Evolutionary conservation across 1,139 yeast genomes (phyloP), one percentile per base, ranked within the genome.

Genomic region (Eremothecium gossypii): DNA sequence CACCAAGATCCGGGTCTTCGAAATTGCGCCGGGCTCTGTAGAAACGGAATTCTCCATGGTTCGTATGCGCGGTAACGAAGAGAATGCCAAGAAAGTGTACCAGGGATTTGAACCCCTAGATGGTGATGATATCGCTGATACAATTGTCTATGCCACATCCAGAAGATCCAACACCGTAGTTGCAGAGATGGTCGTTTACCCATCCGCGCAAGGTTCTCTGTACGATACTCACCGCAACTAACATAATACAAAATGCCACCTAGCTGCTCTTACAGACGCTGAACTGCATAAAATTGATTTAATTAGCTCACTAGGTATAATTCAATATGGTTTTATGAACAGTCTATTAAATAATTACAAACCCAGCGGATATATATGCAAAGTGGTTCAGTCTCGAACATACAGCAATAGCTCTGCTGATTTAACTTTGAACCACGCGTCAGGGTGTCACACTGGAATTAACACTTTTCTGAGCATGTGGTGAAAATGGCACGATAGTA

Each of bases 11-110:
- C 72, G 95, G 57, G 87, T 85, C 42, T 74, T 86, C 52, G 93
- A 84, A 60, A 74, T 85, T 40, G 89, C 84, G 48, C 95, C 96
- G 8, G 95, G 95, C 55, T 79, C 82, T 38, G 95, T 85, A 20
- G 86, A 84, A 63, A 86, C 95, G 11, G 95, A 86, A 56, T 86
- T 86, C 60, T 80, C 91, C 7, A 63, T 77, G 30, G 83, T 83
- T 29, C 72, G 95, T 59, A 81, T 76, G 68, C 71, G 77, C 49
- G 94, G 94, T 45, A 93, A 85, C 59, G 57, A 66, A 39, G 67
- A 65, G 5, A 74, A 74, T 57, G 95, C 95, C 8, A 79, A 79
- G 50, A 75, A 73, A 12, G 87, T 83, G 20, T 86, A 85, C 58
- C 70, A 70, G 33, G 87, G 86, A 34, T 73, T 81, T 30, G 79